These are phyloP conservation scores for Tardiomyces blankii DNA, from an alignment of 1,139 yeast genomes.

Conservation along the genomic window DNA sequence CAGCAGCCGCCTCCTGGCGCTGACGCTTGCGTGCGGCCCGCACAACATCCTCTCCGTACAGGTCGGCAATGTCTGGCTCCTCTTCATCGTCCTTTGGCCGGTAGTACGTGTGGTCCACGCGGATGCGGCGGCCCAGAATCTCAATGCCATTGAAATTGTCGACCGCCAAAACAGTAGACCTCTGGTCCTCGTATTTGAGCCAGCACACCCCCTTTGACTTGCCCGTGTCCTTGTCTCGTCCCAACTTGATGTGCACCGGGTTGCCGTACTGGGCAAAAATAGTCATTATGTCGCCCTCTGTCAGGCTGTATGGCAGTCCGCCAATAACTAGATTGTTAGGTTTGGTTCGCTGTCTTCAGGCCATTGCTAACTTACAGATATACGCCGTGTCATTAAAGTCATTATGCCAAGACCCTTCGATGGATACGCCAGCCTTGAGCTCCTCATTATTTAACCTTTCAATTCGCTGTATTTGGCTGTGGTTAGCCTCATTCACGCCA, in stretches of 20 bases:
- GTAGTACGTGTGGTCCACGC: constrained; percentile 72
- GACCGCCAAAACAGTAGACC: constrained; percentile 74
- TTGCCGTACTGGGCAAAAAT: constrained; percentile 87
- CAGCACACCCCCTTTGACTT: constrained; percentile 70
- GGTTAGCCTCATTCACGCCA: background rate
- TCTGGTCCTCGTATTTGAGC: constrained; percentile 70
- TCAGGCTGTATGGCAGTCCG: constrained; percentile 51
- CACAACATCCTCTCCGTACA: background rate
- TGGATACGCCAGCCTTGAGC: constrained; percentile 45
- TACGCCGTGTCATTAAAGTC: constrained; percentile 68
- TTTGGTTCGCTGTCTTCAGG: constrained; percentile 9
- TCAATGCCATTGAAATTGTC: constrained; percentile 76
- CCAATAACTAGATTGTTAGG: constrained; percentile 37
- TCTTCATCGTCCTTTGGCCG: constrained; percentile 42
- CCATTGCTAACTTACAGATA: constrained; percentile 24
- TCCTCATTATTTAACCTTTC: constrained; percentile 48
- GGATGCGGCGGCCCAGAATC: constrained; percentile 44
- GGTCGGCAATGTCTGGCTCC: background rate
- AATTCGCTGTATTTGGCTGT: constrained; percentile 1
- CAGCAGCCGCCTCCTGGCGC: background rate
- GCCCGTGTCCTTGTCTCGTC: constrained; percentile 60
- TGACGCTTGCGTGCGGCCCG: background rate
- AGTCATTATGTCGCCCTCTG: constrained; percentile 63
- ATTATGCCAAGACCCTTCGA: constrained; percentile 77
- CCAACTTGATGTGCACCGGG: constrained; percentile 66